These are phyloP conservation scores for Arabidopsis lyrata DNA, from an alignment of 441 rosid genomes.

Conservation along the genomic window DNA sequence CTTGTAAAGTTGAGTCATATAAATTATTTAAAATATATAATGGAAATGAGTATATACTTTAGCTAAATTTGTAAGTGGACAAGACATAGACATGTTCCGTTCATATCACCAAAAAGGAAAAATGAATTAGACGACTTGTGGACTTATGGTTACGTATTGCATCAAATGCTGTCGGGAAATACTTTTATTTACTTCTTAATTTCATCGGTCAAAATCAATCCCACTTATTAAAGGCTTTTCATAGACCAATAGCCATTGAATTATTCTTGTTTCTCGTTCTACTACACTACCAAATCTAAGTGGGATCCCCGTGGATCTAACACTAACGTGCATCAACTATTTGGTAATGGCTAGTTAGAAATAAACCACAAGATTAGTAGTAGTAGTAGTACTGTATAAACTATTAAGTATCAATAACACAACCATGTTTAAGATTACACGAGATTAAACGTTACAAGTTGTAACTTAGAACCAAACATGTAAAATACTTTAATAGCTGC, in stretches of 20 bases:
- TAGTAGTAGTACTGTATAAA: too few species aligned
- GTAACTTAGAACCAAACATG: constrained; percentile 36
- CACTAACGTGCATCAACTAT: constrained; percentile 32
- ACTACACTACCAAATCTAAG: constrained; percentile 30
- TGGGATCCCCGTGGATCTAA: constrained; percentile 43
- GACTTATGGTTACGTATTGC: constrained; percentile 37
- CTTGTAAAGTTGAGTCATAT: background rate
- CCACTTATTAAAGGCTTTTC: constrained; percentile 38
- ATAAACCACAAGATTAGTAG: constrained; percentile 1
- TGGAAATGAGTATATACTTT: constrained; percentile 20
- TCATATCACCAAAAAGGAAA: constrained; percentile 30
- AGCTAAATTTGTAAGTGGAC: constrained; percentile 37
- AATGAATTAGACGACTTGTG: constrained; percentile 18
- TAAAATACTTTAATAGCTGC: constrained; percentile 56
- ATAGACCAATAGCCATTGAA: constrained; percentile 39
- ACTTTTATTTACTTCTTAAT: background rate
- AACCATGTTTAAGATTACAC: constrained; percentile 39
- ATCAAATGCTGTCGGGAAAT: constrained; percentile 44
- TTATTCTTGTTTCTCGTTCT: constrained; percentile 34
- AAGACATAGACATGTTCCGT: constrained; percentile 38
- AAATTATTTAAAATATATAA: background rate
- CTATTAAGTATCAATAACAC: constrained; percentile 10
- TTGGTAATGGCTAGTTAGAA: background rate
- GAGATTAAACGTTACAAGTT: constrained; percentile 37
- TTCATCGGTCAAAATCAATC: constrained; percentile 36